Percentiles rank a stretch among this genome's conserved stretches.
Conservation (phyloP, 2,329 filamentous ascomycete genomes). For the Aspergillus amoenus region DNA sequence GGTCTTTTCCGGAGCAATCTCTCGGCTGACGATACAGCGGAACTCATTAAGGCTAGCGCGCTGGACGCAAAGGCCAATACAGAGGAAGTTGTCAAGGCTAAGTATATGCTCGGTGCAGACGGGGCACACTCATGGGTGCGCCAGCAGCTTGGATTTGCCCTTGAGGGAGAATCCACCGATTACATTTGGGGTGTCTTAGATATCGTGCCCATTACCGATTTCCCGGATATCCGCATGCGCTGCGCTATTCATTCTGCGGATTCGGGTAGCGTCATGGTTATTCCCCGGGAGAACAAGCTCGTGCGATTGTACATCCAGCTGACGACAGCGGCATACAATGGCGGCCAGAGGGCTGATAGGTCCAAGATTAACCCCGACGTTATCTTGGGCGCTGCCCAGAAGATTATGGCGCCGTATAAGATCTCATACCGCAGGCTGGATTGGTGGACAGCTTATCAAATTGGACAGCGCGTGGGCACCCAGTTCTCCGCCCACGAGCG, state of each 20-base stretch:
- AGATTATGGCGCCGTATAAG: slow-evolving; percentile 66
- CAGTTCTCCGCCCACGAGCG: slow-evolving; percentile 57
- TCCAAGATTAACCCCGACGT: slow-evolving; percentile 63
- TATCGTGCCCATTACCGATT: slow-evolving; percentile 55
- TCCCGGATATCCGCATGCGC: slow-evolving; percentile 59
- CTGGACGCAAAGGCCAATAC: slow-evolving; percentile 25
- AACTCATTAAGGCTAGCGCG: too few species aligned
- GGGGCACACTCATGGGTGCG: slow-evolving; percentile 66
- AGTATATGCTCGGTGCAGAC: slow-evolving; percentile 66
- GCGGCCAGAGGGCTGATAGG: slow-evolving; percentile 52
- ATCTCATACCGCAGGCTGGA: slow-evolving; percentile 64
- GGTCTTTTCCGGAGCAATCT: slow-evolving; percentile 64
- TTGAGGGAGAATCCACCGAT: slow-evolving; percentile 53
- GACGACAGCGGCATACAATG: slow-evolving; percentile 45
- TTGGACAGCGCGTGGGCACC: slow-evolving; percentile 63
- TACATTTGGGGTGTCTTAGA: slow-evolving; percentile 47
- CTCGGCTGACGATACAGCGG: too few species aligned
- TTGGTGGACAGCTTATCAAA: slow-evolving; percentile 69
- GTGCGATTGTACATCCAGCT: slow-evolving; percentile 68
- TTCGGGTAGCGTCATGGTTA: slow-evolving; percentile 62
- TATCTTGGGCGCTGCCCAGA: slow-evolving; percentile 63
- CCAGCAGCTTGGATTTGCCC: slow-evolving; percentile 54
- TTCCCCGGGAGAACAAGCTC: slow-evolving; percentile 63
- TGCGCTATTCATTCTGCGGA: slow-evolving; percentile 59
- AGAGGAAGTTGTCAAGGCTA: slow-evolving; percentile 46